These are phyloP conservation scores for Melocanna baccifera DNA, from an alignment of 176 grass and related monocot species.

Conservation along the genomic window DNA sequence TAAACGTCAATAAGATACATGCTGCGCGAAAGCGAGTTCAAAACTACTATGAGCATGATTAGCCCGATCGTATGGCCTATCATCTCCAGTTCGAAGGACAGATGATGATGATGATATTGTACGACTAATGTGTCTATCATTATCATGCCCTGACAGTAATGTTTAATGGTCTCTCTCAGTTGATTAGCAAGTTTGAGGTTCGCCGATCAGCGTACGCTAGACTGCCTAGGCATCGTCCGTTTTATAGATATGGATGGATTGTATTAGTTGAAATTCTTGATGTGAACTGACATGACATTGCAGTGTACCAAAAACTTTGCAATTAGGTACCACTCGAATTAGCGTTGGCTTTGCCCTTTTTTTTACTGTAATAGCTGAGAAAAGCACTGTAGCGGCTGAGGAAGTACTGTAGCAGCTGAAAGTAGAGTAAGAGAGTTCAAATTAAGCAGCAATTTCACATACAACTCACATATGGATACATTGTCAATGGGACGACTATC, in stretches of 20 bases:
- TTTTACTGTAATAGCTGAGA: too few relatives aligned
- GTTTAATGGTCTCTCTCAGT: background rate
- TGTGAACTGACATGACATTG: background rate
- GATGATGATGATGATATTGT: background rate
- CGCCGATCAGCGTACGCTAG: background rate
- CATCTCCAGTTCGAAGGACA: background rate
- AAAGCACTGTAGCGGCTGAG: too few relatives aligned
- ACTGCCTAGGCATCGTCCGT: background rate
- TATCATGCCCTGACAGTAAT: background rate
- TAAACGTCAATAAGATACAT: background rate
- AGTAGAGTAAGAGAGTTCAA: too few relatives aligned
- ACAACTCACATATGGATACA: too few relatives aligned
- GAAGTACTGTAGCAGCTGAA: too few relatives aligned
- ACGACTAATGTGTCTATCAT: background rate
- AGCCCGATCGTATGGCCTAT: background rate
- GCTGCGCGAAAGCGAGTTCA: background rate
- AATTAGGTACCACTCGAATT: too few relatives aligned
- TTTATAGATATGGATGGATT: conserved; percentile 1
- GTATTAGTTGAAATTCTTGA: conserved; percentile 13
- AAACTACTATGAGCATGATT: conserved; percentile 5
- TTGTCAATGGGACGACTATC: too few relatives aligned
- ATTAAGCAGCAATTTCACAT: too few relatives aligned
- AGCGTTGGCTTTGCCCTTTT: too few relatives aligned
- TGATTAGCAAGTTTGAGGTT: conserved; percentile 15
- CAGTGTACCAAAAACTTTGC: background rate